Percentiles rank a stretch among this genome's conserved stretches.
phyloP scores from a whole-genome alignment of 2,329 filamentous ascomycete species.

The Penicillium thymicola region DNA sequence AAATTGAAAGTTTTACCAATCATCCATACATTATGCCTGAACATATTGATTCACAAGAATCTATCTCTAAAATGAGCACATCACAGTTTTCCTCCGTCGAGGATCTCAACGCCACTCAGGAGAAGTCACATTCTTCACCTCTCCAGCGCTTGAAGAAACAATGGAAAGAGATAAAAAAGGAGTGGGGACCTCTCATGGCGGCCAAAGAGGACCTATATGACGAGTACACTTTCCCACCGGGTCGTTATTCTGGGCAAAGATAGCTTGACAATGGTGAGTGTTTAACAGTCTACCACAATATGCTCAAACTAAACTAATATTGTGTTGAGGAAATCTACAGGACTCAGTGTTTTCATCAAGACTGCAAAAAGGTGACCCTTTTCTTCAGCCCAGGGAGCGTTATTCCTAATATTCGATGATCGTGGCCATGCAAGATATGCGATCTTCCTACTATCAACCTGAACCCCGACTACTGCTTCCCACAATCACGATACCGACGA shows the following conservation, averaged over 20 bases:
- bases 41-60: neutral
- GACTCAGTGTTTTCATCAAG: neutral
- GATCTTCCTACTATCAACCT: neutral
- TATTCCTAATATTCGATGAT: neutral
- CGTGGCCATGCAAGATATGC: neutral
- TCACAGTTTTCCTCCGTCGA: neutral
- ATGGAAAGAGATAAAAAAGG: slow-evolving; percentile 7
- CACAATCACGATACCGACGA: neutral
- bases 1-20: neutral
- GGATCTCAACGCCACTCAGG: neutral
- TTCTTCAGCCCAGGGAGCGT: neutral
- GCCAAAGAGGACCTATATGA: slow-evolving; percentile 20
- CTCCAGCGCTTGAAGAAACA: slow-evolving; percentile 10
- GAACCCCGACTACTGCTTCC: neutral
- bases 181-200: slow-evolving; percentile 19
- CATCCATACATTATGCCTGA: neutral
- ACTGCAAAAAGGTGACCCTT: neutral
- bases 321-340: neutral
- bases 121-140: neutral
- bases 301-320: neutral
- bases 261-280: neutral
- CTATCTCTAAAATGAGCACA: neutral
- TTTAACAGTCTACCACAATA: neutral
- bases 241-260: slow-evolving; percentile 18
- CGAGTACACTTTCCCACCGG: slow-evolving; percentile 21